Evolutionary conservation across 2,329 filamentous ascomycete species (phyloP), one percentile per base, ranked within the genome.

Genomic region (Cordyceps farinosa): DNA sequence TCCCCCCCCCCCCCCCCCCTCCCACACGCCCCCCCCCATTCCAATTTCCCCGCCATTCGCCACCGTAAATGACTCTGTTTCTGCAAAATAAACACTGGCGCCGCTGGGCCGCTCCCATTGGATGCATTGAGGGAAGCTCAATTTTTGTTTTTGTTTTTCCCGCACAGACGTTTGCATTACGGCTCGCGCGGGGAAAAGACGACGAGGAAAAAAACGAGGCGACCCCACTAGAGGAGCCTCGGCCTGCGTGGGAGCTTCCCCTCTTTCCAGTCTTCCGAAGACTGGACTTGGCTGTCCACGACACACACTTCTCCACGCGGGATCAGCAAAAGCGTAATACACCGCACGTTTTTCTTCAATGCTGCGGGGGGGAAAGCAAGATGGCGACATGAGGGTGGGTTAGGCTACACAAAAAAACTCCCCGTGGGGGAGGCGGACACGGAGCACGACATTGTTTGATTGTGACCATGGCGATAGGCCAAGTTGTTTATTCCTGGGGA

Each of bases 181-280:
- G 10, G 30, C 15, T 34, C 15, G 32, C 50, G 50, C 50, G 50
- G 50, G 38, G 52, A 42, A 22, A 54, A 17, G 36, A 40, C 52
- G 22, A 55, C 36, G 52, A 29, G 36, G n/a, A 7, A 30, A 15
- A 34, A 22, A 22, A 34, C 15, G 8, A 30, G 27, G 34, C 13
- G 22, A 22, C 8, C n/a, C n/a, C 38, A 34, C 36, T 15, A 45
- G 47, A 40, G n/a, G 42, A 54, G 58, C 58, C 58, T 53, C 48
- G 58, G 58, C 40, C 30, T 61, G n/a, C 5, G 29, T 36, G n/a
- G 34, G 13, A 47, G 50, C 50, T 61, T 61, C 58, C 58, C 58
- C 58, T 61, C 58, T 54, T 61, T 61, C 48, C 17, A 15, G 27
- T 17, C 30, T 38, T 45, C 45, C 56, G 47, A 42, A 47, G 36